Evolutionary conservation across 345 rosid genomes (phyloP).

Genomic region (Salix suchowensis): DNA sequence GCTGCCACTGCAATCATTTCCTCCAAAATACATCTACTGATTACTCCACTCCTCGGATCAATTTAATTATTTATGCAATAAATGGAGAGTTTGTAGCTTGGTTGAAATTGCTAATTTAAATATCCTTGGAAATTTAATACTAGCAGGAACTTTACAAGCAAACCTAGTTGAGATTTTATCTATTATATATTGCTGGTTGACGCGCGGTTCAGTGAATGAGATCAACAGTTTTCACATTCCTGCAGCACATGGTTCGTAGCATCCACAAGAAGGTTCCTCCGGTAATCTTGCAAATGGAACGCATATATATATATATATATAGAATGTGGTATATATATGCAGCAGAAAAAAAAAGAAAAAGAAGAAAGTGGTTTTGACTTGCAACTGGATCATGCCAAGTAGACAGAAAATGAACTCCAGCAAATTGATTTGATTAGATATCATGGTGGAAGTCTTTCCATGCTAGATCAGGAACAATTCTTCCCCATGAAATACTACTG

Average conservation of each 20-base stretch:
- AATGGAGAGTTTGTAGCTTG: background rate
- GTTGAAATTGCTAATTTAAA: background rate
- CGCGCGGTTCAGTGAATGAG: background rate
- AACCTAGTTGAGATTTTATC: background rate
- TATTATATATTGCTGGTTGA: background rate
- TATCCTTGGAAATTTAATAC: background rate
- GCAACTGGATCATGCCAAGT: background rate
- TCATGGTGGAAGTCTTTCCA: background rate
- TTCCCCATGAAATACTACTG: background rate
- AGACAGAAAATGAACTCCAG: background rate
- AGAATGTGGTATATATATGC: background rate
- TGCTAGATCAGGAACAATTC: background rate
- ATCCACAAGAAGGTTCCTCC: background rate
- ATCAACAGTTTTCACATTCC: background rate
- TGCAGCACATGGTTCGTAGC: background rate
- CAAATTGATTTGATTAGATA: background rate
- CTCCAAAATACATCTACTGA: conserved; percentile 29
- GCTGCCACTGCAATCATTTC: conserved; percentile 54
- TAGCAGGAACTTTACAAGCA: background rate
- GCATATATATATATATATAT: no score
- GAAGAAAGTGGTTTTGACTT: background rate
- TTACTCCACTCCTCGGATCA: conserved; percentile 45
- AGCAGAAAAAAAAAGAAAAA: background rate
- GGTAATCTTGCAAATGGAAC: background rate
- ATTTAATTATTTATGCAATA: conserved; percentile 43